These are phyloP conservation scores for Talaromyces piceae DNA, from an alignment of 2,329 filamentous ascomycete species.

Conservation along the genomic window DNA sequence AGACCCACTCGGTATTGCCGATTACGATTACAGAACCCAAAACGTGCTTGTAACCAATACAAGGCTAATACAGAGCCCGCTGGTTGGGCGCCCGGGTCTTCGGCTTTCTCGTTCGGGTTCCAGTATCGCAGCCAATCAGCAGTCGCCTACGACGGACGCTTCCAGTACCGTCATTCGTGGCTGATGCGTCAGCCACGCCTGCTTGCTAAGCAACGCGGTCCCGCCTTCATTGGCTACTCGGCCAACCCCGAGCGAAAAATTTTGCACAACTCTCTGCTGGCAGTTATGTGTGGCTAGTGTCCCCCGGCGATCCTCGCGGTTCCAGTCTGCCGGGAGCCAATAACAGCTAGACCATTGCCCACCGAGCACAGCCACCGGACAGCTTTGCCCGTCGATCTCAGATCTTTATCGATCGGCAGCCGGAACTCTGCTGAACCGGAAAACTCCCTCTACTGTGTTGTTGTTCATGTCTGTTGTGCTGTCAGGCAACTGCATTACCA, in stretches of 20 bases:
- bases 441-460: not conserved
- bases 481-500: not conserved
- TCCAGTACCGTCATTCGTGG: not conserved
- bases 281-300: not conserved
- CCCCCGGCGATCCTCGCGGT: not conserved
- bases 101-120: not conserved
- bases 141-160: not conserved
- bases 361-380: constrained; percentile 5
- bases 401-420: not conserved
- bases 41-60: not conserved
- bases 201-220: not conserved
- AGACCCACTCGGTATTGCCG: not conserved
- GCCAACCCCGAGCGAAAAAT: not conserved
- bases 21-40: not conserved
- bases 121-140: not conserved
- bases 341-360: not conserved
- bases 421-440: not conserved
- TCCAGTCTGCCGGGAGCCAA: constrained; percentile 4
- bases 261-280: too few species aligned
- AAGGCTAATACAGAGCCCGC: not conserved
- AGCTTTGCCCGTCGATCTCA: not conserved
- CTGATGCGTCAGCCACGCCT: not conserved
- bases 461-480: not conserved
- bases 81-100: not conserved
- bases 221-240: too few species aligned